Evolutionary conservation across 2,329 filamentous ascomycete species (phyloP).

Genomic region (Lomentospora prolificans): DNA sequence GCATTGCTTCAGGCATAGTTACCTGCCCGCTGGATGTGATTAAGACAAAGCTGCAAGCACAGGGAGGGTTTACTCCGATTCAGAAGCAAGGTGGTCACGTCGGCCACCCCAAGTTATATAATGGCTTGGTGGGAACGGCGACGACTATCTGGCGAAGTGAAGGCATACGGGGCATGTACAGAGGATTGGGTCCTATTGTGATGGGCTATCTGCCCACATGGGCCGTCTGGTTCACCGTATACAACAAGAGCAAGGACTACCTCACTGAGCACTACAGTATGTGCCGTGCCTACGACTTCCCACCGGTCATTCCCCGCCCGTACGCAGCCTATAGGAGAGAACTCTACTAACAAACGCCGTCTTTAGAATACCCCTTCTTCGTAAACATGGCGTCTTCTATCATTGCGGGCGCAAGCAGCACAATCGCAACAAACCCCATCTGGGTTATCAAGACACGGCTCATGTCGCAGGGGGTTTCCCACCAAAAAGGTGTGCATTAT

Average conservation of each 20-base stretch:
- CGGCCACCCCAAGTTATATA: conserved; percentile 57
- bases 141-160: conserved; percentile 80
- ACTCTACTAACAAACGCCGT: conserved; percentile 5
- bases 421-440: conserved; percentile 90
- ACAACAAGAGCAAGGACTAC: conserved; percentile 76
- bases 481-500: conserved; percentile 34
- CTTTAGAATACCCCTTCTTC: conserved; percentile 25
- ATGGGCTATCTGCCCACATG: conserved; percentile 94
- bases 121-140: conserved; percentile 78
- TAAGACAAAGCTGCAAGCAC: conserved; percentile 95
- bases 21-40: conserved; percentile 98
- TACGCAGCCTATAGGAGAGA: neutral
- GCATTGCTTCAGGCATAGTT: conserved; percentile 85
- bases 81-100: conserved; percentile 35
- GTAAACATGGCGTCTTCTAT: conserved; percentile 86
- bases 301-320: neutral
- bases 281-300: conserved; percentile 11
- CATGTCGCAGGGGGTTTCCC: conserved; percentile 74
- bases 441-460: conserved; percentile 99
- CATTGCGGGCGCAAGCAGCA: conserved; percentile 83
- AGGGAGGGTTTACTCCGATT: conserved; percentile 64
- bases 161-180: conserved; percentile 81
- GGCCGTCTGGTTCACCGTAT: conserved; percentile 96
- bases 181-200: conserved; percentile 87
- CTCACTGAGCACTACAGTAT: conserved; percentile 58